Percentiles rank a stretch among this genome's conserved stretches.
phyloP scores from a whole-genome alignment of 805 yeast species.

The Ogataea salicorniae region DNA sequence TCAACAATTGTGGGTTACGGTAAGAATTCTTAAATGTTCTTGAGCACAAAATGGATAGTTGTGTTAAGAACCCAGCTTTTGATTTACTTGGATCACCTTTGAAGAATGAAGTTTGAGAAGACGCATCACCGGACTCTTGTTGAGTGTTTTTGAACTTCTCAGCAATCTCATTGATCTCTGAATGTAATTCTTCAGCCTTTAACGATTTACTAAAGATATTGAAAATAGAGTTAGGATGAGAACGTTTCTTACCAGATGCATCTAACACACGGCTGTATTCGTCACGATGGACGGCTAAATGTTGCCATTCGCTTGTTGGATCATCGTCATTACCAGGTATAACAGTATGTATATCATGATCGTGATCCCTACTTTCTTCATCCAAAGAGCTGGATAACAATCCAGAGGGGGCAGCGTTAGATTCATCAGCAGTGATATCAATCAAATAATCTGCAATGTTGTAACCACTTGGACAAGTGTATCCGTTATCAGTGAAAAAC shows the following conservation, averaged over 20 bases:
- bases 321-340: slow-evolving; percentile 34
- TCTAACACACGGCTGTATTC: slow-evolving; percentile 39
- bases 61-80: slow-evolving; percentile 58
- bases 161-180: slow-evolving; percentile 31
- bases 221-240: slow-evolving; percentile 6
- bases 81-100: slow-evolving; percentile 29
- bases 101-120: slow-evolving; percentile 23
- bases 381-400: slow-evolving; percentile 2
- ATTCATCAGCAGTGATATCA: slow-evolving; percentile 68
- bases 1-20: slow-evolving; percentile 83
- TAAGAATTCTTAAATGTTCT: slow-evolving; percentile 90
- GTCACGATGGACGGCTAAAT: slow-evolving; percentile 75
- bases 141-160: slow-evolving; percentile 12
- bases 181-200: slow-evolving; percentile 35
- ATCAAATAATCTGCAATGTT: slow-evolving; percentile 92
- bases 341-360: slow-evolving; percentile 27
- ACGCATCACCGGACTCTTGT: slow-evolving; percentile 7
- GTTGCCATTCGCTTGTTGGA: slow-evolving; percentile 80
- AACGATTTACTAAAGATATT: slow-evolving; percentile 29
- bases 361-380: slow-evolving; percentile 15
- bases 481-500: slow-evolving; percentile 72
- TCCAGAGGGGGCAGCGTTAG: background rate
- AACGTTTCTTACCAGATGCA: slow-evolving; percentile 2
- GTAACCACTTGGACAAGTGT: slow-evolving; percentile 80
- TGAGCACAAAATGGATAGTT: slow-evolving; percentile 68